Percentiles rank a stretch among this genome's conserved stretches.
Conservation (phyloP, 768 basidiomycete species). For the Leccinum obscurum region DNA sequence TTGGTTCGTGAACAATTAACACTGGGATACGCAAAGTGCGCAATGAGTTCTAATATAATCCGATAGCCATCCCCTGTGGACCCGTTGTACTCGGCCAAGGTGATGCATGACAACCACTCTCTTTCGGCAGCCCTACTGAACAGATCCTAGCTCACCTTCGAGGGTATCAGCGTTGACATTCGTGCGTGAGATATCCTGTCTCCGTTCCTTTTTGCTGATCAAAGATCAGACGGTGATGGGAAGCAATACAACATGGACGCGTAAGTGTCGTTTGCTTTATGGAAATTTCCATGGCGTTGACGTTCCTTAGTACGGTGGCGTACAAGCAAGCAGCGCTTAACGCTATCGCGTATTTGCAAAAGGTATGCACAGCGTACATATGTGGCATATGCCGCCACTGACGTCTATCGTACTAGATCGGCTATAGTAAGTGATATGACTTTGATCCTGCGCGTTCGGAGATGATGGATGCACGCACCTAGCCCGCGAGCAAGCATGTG, state of each 20-base stretch:
- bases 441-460: not conserved
- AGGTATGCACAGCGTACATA: slow-evolving; percentile 37
- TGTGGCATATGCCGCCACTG: not conserved
- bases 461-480: not conserved
- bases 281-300: not conserved
- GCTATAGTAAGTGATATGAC: slow-evolving; percentile 56
- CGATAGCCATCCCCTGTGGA: slow-evolving; percentile 70
- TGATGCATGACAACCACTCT: slow-evolving; percentile 15
- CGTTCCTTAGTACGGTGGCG: slow-evolving; percentile 57
- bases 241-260: slow-evolving; percentile 80
- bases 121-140: slow-evolving; percentile 1
- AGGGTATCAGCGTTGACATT: slow-evolving; percentile 72
- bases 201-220: slow-evolving; percentile 3
- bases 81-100: slow-evolving; percentile 71
- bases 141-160: slow-evolving; percentile 57
- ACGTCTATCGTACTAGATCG: slow-evolving; percentile 45
- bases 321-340: slow-evolving; percentile 82
- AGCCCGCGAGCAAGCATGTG: slow-evolving; percentile 80
- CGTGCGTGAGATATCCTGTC: slow-evolving; percentile 39
- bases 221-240: slow-evolving; percentile 59
- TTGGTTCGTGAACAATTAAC: slow-evolving; percentile 41
- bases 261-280: slow-evolving; percentile 35
- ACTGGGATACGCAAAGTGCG: no score
- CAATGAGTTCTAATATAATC: not conserved
- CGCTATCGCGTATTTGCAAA: slow-evolving; percentile 70